Conservation (phyloP, 2,329 filamentous ascomycete species). For the Sporothrix brunneoviolacea region DNA sequence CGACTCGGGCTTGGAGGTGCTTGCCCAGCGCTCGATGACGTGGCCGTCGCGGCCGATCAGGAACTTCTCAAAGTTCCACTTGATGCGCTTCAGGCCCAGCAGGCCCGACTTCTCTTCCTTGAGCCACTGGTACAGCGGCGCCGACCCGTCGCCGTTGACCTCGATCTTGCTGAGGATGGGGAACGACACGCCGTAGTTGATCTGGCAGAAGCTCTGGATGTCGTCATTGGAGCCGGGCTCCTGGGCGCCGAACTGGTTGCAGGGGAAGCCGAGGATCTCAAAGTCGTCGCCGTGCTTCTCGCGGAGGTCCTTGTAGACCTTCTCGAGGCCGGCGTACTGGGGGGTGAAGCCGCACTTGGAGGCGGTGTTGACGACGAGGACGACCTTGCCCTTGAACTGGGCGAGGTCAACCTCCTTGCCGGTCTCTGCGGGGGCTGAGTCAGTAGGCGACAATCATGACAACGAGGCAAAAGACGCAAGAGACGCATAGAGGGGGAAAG, state of each 20-base stretch:
- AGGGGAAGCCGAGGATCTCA: conserved; percentile 88
- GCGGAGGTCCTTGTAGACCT: conserved; percentile 73
- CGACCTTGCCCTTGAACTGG: conserved; percentile 80
- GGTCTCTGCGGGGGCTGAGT: conserved; percentile 49
- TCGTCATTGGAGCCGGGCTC: conserved; percentile 79
- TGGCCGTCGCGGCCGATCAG: conserved; percentile 77
- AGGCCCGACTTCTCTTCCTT: conserved; percentile 71
- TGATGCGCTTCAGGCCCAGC: conserved; percentile 81
- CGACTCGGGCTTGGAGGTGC: conserved; percentile 75
- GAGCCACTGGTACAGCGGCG: conserved; percentile 73
- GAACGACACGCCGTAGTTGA: conserved; percentile 93
- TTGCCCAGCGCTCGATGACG: conserved; percentile 82
- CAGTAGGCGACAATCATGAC: neutral
- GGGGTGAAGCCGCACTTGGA: conserved; percentile 99
- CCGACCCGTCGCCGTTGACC: conserved; percentile 79
- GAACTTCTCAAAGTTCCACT: conserved; percentile 99
- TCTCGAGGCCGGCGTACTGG: conserved; percentile 86
- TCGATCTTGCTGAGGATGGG: conserved; percentile 88
- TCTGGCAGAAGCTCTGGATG: conserved; percentile 77
- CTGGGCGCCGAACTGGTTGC: conserved; percentile 93
- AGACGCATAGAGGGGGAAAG: conserved; percentile 1
- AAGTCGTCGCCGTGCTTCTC: conserved; percentile 69
- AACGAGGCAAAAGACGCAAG: too few relatives aligned
- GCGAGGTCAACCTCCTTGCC: conserved; percentile 64
- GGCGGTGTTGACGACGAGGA: conserved; percentile 94